Conservation (phyloP, 768 basidiomycete species). For the Phlegmacium glaucopus region DNA sequence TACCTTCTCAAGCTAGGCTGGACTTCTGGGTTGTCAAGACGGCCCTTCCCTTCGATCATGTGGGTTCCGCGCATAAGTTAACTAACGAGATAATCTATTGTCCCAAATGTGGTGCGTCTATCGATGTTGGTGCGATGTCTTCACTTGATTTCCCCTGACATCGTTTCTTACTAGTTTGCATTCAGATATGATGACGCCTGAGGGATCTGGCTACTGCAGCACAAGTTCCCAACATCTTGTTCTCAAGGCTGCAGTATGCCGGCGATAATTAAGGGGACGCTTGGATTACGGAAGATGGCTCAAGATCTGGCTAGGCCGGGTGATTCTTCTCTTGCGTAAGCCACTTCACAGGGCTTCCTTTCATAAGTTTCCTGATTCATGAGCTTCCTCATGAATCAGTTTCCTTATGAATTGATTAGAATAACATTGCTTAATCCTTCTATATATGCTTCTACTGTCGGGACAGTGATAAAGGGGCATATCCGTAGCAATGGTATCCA, state of each 20-base stretch:
- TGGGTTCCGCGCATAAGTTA: constrained; percentile 1
- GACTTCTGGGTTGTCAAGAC: constrained; percentile 7
- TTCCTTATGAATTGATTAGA: not conserved
- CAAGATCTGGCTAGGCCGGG: constrained; percentile 37
- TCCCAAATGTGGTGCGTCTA: constrained; percentile 18
- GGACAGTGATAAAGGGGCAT: not conserved
- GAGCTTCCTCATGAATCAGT: no score
- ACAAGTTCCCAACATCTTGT: constrained; percentile 34
- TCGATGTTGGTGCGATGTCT: constrained; percentile 19
- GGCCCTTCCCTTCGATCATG: constrained; percentile 6
- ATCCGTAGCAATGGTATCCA: no score
- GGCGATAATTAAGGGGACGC: constrained; percentile 35
- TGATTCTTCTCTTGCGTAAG: constrained; percentile 31
- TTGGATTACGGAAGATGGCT: constrained; percentile 41
- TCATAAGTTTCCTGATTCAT: no score
- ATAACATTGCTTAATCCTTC: not conserved
- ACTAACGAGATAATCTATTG: constrained; percentile 17
- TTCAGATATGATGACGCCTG: constrained; percentile 35
- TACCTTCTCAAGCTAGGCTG: constrained; percentile 1
- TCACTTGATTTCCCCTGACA: no score
- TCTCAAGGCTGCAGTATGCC: constrained; percentile 26
- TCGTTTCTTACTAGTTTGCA: not conserved
- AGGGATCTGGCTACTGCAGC: constrained; percentile 45
- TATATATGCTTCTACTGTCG: no score
- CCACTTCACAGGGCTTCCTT: not conserved